phyloP scores from a whole-genome alignment of 306 rosid genomes.

The Malus asiatica region DNA sequence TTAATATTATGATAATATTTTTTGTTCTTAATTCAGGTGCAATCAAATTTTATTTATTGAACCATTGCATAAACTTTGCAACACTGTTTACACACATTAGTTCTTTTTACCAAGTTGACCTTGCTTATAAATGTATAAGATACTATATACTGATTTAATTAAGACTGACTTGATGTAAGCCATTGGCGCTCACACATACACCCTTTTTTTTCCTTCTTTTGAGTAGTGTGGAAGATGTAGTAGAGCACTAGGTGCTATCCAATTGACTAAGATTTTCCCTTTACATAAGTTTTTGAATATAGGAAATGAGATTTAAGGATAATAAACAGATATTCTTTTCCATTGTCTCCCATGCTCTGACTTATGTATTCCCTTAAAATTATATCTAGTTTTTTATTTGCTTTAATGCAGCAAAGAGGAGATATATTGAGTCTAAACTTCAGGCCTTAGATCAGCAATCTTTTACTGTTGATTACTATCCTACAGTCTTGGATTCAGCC shows the following conservation, averaged over 20 bases:
- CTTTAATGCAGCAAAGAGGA: conserved; percentile 69
- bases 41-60: neutral
- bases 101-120: neutral
- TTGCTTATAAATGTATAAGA: too few species aligned
- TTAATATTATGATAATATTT: neutral
- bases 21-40: neutral
- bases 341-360: neutral
- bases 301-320: too few species aligned
- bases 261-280: too few species aligned
- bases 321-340: neutral
- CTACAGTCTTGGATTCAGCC: conserved; percentile 52
- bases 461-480: conserved; percentile 57
- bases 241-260: too few species aligned
- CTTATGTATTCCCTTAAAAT: neutral
- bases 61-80: neutral
- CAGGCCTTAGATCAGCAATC: conserved; percentile 64
- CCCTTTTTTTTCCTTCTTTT: too few species aligned
- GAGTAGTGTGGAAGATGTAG: too few species aligned
- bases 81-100: neutral
- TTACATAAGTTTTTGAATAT: too few species aligned
- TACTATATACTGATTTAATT: neutral
- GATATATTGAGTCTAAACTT: conserved; percentile 67
- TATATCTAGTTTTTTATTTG: neutral
- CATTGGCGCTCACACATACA: too few species aligned
- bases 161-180: neutral